Percentiles rank a stretch among this genome's conserved stretches.
Evolutionary conservation across 2,329 filamentous ascomycete genomes (phyloP).

Genomic region (Alternaria arbusti): DNA sequence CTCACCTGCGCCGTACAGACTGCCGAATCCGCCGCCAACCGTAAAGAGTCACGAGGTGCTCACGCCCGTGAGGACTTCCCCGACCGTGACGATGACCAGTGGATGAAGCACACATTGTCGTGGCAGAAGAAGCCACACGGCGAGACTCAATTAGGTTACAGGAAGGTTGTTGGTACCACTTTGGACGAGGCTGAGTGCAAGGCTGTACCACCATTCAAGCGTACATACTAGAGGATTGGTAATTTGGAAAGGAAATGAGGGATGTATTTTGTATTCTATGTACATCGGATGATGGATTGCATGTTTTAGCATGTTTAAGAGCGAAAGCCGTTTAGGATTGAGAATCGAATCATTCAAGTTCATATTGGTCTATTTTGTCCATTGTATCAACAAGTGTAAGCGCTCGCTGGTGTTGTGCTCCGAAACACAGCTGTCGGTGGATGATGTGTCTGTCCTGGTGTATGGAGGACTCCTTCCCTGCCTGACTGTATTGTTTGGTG

Average conservation of each 20-base stretch:
- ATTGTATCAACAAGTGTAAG: not conserved
- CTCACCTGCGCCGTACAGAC: conserved; percentile 98
- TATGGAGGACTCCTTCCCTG: not conserved
- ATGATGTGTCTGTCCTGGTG: not conserved
- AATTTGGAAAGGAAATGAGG: not conserved
- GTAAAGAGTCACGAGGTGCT: conserved; percentile 96
- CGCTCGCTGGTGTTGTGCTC: not conserved
- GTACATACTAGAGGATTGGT: conserved; percentile 71
- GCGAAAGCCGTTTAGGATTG: not conserved
- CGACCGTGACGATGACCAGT: conserved; percentile 91
- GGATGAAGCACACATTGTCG: conserved; percentile 99
- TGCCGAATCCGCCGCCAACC: conserved; percentile 84
- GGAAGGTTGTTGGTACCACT: conserved; percentile 80
- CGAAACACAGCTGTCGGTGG: not conserved
- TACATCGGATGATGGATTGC: conserved; percentile 39
- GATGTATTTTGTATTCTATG: conserved; percentile 42
- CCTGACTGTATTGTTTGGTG: not conserved
- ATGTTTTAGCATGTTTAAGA: conserved; percentile 15
- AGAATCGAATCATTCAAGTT: conserved; percentile 2
- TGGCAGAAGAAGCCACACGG: conserved; percentile 95
- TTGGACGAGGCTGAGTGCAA: conserved; percentile 97
- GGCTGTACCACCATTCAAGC: conserved; percentile 94
- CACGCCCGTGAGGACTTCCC: conserved; percentile 97
- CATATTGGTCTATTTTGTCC: not conserved
- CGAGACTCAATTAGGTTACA: conserved; percentile 84